These are phyloP conservation scores for Cladophialophora exuberans DNA, from an alignment of 2,329 filamentous ascomycete genomes.

Conservation along the genomic window DNA sequence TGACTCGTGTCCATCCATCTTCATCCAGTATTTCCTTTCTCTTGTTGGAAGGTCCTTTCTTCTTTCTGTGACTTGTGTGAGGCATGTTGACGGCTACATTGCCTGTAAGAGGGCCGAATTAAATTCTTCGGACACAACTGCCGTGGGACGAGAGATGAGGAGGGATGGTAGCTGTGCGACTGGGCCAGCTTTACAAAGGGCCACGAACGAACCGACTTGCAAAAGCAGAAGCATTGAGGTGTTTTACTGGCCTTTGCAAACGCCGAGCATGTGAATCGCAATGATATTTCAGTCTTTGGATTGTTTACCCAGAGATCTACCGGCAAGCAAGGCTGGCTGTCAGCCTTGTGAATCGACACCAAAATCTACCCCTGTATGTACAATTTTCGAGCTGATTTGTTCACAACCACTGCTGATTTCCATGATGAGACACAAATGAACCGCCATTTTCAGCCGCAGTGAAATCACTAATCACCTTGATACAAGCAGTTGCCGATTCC, in stretches of 20 bases:
- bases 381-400: too few relatives aligned
- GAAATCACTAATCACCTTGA: conserved; percentile 17
- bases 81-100: conserved; percentile 18
- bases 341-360: background rate
- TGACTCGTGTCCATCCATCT: conserved; percentile 28
- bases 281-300: too few relatives aligned
- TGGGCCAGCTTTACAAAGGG: too few relatives aligned
- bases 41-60: conserved; percentile 15
- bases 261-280: too few relatives aligned
- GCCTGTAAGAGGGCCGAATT: background rate
- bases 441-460: conserved; percentile 46
- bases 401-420: conserved; percentile 59
- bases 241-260: too few relatives aligned
- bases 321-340: background rate
- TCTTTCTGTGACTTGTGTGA: conserved; percentile 27
- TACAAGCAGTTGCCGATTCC: conserved; percentile 15
- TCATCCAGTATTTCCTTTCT: conserved; percentile 24
- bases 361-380: background rate
- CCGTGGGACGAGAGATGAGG: background rate
- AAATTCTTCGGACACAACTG: too few relatives aligned
- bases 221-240: too few relatives aligned
- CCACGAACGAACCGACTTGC: too few relatives aligned
- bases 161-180: background rate
- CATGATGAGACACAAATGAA: conserved; percentile 57
- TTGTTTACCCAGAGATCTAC: background rate